phyloP scores from a whole-genome alignment of 352 stramenopile genomes.

The Labyrinthula sp. region DNA sequence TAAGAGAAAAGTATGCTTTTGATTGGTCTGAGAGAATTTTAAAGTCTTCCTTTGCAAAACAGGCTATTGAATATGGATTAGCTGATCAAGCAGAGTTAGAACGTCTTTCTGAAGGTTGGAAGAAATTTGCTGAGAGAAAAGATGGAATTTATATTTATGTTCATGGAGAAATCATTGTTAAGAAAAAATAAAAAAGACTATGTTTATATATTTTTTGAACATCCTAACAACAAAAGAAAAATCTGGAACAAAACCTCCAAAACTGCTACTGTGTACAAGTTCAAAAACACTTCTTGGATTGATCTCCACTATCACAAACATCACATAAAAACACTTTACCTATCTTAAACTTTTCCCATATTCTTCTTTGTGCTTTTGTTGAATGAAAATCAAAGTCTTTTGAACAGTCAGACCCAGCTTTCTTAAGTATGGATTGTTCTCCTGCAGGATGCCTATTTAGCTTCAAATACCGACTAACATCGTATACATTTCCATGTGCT shows the following conservation, averaged over 20 bases:
- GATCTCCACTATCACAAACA: no score
- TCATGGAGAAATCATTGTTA: constrained; percentile 18
- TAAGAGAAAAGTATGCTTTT: constrained; percentile 8
- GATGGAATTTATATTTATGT: constrained; percentile 24
- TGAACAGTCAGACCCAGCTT: constrained; percentile 41
- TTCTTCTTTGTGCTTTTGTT: constrained; percentile 9
- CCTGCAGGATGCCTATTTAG: constrained; percentile 92
- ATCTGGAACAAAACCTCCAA: no score
- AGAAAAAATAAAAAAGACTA: constrained; percentile 17
- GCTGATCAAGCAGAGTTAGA: constrained; percentile 7
- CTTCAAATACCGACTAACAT: constrained; percentile 87
- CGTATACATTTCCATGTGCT: constrained; percentile 63
- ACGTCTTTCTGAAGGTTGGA: constrained; percentile 10
- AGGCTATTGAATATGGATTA: constrained; percentile 21
- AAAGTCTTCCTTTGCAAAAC: constrained; percentile 6
- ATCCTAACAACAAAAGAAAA: no score
- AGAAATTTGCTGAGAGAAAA: neutral
- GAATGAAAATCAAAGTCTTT: constrained; percentile 25
- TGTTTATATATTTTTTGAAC: no score
- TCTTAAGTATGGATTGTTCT: constrained; percentile 80
- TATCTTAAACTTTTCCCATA: constrained; percentile 25
- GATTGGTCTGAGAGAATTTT: constrained; percentile 10
- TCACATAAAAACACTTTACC: constrained; percentile 10
- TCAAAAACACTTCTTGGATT: no score
- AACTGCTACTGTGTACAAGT: no score